Base-by-base conservation (phyloP, 2,329 filamentous ascomycete genomes). In the Exophiala sp. region DNA sequence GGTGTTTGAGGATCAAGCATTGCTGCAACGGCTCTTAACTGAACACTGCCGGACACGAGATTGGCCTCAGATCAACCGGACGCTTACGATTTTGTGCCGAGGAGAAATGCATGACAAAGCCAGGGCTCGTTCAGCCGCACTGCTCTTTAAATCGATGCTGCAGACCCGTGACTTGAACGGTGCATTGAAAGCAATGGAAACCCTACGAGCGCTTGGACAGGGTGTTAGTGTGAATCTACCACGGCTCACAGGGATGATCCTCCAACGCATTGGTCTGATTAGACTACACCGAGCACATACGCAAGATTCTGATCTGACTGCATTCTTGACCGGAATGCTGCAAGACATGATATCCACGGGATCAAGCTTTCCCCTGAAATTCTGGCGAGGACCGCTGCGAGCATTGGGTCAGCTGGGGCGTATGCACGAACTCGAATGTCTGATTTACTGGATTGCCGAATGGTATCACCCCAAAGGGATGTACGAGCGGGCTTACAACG, bases 381-480 rank as follows among this genome's bases (percentile, higher is more conserved):
- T 71, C 12, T 87, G 84, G 84, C 67, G 70, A 43, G 82, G 86
- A 63, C 71, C 84, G 8, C 63, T 87, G 39, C 79, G 79, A 42
- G 76, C 83, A 24, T 75, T 81, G 42, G 84, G 83, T 3, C 47
- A 50, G 24, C 18, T 49, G 24, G 52, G 57, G 18, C 54, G 54
- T 20, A 24, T 58, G 11, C 42, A 47, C 42, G 54, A 55, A 20
- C 21, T 62, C 12, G 50, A 54, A 20, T 36, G 33, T 16, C 48
- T 62, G 14, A 20, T 51, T 9, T 56, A 54, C 41, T 62, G 60
- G 60, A 44, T 62, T n/a, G 55, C 59, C 18, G 57, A 62, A 44
- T 53, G 44, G 38, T 58, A 57, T 44, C 44, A 21, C 16, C 18
- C 41, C 5, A 55, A 45, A 45, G 58, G 54, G 4, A 16, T 54